Evolutionary conservation across 306 rosid genomes (phyloP).

Genomic region (Citrullus colocynthis): DNA sequence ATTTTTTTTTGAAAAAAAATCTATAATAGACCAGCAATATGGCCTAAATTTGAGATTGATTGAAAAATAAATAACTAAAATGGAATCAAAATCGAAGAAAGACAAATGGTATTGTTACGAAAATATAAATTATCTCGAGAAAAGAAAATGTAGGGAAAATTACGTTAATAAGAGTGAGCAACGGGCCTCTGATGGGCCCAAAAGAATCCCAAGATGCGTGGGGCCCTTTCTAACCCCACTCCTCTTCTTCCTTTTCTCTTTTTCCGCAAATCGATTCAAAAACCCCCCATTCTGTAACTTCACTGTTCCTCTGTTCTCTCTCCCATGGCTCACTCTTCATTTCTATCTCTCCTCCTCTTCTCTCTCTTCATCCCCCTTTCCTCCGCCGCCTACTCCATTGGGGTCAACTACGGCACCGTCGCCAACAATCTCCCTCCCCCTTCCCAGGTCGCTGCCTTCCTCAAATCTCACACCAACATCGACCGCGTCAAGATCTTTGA

Average conservation of each 20-base stretch:
- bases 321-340: slow-evolving; percentile 18
- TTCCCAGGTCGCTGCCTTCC: slow-evolving; percentile 45
- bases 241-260: not conserved
- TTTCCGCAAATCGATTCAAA: not conserved
- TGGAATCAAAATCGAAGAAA: too few relatives aligned
- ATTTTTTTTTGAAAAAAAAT: too few relatives aligned
- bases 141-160: too few relatives aligned
- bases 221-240: not conserved
- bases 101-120: too few relatives aligned
- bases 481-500: slow-evolving; percentile 63
- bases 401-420: slow-evolving; percentile 83
- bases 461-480: slow-evolving; percentile 61
- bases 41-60: too few relatives aligned
- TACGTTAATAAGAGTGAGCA: too few relatives aligned
- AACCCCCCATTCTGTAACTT: not conserved
- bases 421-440: slow-evolving; percentile 73
- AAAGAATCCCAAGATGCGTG: not conserved
- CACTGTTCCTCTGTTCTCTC: not conserved
- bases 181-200: not conserved
- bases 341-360: slow-evolving; percentile 2
- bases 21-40: too few relatives aligned
- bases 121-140: too few relatives aligned
- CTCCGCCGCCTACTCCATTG: slow-evolving; percentile 29
- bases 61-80: too few relatives aligned
- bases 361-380: slow-evolving; percentile 1